Percentiles rank a stretch among this genome's conserved stretches.
Evolutionary conservation across 345 rosid genomes (phyloP).

Genomic region (Sonneratia alba): DNA sequence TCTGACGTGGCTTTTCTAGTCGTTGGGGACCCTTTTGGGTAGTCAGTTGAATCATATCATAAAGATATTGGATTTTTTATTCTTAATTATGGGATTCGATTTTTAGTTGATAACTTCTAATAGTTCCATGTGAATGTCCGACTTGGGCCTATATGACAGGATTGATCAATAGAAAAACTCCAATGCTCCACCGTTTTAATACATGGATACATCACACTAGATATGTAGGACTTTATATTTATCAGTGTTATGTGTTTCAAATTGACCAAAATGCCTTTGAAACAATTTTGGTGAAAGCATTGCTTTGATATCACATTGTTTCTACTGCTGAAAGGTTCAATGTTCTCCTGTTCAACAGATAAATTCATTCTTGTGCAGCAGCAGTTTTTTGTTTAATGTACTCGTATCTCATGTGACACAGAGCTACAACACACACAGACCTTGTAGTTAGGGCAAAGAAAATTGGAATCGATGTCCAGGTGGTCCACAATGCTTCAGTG

Average conservation of each 20-base stretch:
- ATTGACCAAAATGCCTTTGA: neutral
- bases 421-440: conserved; percentile 91
- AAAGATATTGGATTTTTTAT: neutral
- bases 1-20: conserved; percentile 74
- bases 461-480: conserved; percentile 59
- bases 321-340: neutral
- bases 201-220: too few relatives aligned
- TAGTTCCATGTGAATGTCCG: too few relatives aligned
- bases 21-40: conserved; percentile 97
- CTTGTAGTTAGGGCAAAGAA: conserved; percentile 87
- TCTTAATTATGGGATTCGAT: neutral
- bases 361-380: neutral
- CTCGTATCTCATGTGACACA: conserved; percentile 16
- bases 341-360: neutral
- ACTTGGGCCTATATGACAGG: too few relatives aligned
- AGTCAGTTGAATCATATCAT: neutral
- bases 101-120: neutral
- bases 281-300: neutral
- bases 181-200: too few relatives aligned
- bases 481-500: conserved; percentile 82
- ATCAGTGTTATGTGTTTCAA: neutral
- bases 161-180: too few relatives aligned
- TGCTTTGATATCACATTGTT: neutral
- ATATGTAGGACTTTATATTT: too few relatives aligned
- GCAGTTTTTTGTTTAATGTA: neutral